Evolutionary conservation across 225 moss, liverwort and hornwort species (phyloP).

Genomic region (Thuidium tamariscinum): DNA sequence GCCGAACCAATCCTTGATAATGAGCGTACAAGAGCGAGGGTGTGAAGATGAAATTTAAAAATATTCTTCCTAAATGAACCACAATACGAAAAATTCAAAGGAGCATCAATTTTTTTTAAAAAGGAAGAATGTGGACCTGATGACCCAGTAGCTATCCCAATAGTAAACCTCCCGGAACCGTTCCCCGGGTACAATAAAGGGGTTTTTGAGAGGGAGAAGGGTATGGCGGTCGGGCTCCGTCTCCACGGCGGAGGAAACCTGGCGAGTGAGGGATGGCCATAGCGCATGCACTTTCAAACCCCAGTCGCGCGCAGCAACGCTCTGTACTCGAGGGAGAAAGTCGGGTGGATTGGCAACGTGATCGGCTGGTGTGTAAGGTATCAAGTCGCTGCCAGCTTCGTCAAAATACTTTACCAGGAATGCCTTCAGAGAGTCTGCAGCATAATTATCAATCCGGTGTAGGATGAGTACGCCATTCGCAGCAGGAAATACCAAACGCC

Average conservation of each 20-base stretch:
- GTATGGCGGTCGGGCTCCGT: constrained; percentile 46
- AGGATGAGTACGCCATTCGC: neutral
- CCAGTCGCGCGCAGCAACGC: constrained; percentile 35
- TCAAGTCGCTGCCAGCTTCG: constrained; percentile 56
- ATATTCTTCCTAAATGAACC: neutral
- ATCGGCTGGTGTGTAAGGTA: constrained; percentile 19
- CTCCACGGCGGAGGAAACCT: constrained; percentile 31
- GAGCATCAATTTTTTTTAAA: neutral
- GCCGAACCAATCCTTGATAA: neutral
- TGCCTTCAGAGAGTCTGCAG: constrained; percentile 25
- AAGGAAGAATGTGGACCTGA: constrained; percentile 20
- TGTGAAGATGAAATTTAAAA: neutral
- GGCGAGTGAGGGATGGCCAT: constrained; percentile 60
- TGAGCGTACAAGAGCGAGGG: neutral
- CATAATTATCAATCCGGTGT: neutral
- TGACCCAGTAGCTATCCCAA: constrained; percentile 92
- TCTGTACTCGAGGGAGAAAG: constrained; percentile 50
- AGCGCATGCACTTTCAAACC: constrained; percentile 53
- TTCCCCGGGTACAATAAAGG: constrained; percentile 61
- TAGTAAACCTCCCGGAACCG: constrained; percentile 82
- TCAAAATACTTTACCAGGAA: constrained; percentile 48
- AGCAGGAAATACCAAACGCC: neutral
- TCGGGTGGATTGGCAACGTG: constrained; percentile 21
- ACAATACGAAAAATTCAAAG: neutral
- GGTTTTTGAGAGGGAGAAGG: constrained; percentile 40